phyloP scores from a whole-genome alignment of 768 basidiomycete species.

The Hericium alpestre region DNA sequence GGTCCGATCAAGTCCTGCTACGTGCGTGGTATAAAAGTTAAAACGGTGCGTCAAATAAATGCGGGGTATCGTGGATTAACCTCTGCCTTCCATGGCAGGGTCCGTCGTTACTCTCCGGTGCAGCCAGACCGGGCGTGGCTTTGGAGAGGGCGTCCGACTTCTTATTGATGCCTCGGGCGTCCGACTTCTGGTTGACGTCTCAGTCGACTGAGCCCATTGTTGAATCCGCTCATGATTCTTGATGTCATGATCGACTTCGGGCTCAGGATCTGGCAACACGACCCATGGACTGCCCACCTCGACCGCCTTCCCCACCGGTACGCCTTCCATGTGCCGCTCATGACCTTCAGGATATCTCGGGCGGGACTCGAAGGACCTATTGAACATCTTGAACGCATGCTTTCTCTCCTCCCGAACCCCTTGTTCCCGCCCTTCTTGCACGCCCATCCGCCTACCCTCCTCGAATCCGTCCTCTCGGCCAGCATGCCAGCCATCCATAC shows the following conservation, averaged over 20 bases:
- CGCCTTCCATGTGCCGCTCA: neutral
- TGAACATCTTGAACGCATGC: neutral
- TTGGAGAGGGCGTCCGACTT: slow-evolving; percentile 4
- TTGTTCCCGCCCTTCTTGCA: slow-evolving; percentile 7
- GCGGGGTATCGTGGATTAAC: neutral
- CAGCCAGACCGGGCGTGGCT: slow-evolving; percentile 3
- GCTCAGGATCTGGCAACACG: neutral
- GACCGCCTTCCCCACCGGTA: neutral
- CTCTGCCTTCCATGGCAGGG: slow-evolving; percentile 12
- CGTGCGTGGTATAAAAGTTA: neutral
- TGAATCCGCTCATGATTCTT: slow-evolving; percentile 12
- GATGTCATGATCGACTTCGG: neutral
- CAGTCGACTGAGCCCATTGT: slow-evolving; percentile 11
- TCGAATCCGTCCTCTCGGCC: slow-evolving; percentile 9
- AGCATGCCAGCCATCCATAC: slow-evolving; percentile 7
- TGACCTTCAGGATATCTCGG: neutral
- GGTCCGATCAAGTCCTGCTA: neutral
- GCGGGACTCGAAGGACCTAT: slow-evolving; percentile 2
- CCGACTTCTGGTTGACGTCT: slow-evolving; percentile 6
- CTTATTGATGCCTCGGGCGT: too few species aligned
- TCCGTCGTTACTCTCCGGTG: slow-evolving; percentile 13
- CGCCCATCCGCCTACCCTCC: slow-evolving; percentile 6
- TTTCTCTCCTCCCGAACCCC: slow-evolving; percentile 8
- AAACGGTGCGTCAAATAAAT: too few species aligned
- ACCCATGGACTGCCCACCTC: slow-evolving; percentile 3